A percentile compares a stretch with the other conserved stretches of the same genome.
Conservation (phyloP, 352 stramenopile genomes). For the Globisporangium apiculatum region DNA sequence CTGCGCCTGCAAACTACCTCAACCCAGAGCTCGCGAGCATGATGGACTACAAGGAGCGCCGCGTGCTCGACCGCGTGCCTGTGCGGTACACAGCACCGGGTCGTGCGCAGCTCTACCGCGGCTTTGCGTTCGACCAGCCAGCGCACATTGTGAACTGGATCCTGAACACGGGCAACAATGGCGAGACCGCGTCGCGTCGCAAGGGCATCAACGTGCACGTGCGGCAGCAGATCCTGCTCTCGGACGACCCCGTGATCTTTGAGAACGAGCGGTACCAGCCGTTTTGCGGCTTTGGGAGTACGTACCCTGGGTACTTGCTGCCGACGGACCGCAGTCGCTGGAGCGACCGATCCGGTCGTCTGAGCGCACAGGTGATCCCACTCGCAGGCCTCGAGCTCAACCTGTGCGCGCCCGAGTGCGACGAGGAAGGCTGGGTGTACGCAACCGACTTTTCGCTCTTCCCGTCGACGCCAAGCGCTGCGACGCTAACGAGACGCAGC, state of each 20-base stretch:
- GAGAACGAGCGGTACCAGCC: conserved; percentile 85
- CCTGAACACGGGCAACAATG: conserved; percentile 23
- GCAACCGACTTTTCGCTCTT: conserved; percentile 82
- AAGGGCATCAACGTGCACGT: conserved; percentile 64
- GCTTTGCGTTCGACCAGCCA: conserved; percentile 79
- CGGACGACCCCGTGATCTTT: conserved; percentile 72
- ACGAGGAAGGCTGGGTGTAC: conserved; percentile 82
- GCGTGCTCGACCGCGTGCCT: conserved; percentile 48
- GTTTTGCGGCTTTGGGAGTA: conserved; percentile 78
- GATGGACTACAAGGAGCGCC: conserved; percentile 74
- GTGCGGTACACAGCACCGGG: conserved; percentile 30
- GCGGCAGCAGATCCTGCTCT: conserved; percentile 56
- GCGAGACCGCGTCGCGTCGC: conserved; percentile 26
- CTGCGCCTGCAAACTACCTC: conserved; percentile 47
- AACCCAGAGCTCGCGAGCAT: conserved; percentile 57
- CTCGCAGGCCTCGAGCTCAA: conserved; percentile 63
- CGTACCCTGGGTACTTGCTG: conserved; percentile 74
- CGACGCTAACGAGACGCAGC: conserved; percentile 11
- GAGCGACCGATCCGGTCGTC: conserved; percentile 75
- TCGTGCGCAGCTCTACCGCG: conserved; percentile 56
- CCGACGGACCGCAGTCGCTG: conserved; percentile 76
- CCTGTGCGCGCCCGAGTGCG: conserved; percentile 43
- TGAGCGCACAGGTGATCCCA: conserved; percentile 65
- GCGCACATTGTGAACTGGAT: conserved; percentile 78
- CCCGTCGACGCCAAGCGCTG: conserved; percentile 27